These are phyloP conservation scores for Xanthoceras sorbifolium DNA, from an alignment of 345 rosid genomes.

Conservation along the genomic window DNA sequence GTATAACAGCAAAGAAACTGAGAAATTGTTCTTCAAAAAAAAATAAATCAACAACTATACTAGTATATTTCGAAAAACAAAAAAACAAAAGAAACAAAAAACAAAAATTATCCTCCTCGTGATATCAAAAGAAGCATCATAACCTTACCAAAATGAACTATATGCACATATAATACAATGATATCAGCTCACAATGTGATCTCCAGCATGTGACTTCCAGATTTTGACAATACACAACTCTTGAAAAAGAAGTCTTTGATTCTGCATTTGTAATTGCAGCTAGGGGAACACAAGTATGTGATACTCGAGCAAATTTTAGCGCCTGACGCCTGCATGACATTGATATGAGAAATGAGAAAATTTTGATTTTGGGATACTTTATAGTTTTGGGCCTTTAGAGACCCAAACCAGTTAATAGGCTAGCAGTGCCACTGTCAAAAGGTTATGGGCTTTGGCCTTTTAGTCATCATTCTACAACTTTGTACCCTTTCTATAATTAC, in stretches of 20 bases:
- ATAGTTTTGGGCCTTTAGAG: conserved; percentile 9
- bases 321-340: too few species aligned
- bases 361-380: not conserved
- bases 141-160: not conserved
- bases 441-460: too few species aligned
- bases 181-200: not conserved
- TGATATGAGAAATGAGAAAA: too few species aligned
- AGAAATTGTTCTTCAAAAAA: not conserved
- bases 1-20: not conserved
- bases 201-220: not conserved
- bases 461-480: too few species aligned
- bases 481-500: too few species aligned
- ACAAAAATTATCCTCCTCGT: not conserved
- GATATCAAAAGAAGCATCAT: not conserved
- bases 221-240: not conserved
- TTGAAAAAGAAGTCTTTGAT: not conserved
- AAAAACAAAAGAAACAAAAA: not conserved
- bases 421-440: too few species aligned
- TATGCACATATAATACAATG: not conserved
- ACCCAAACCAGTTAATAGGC: not conserved
- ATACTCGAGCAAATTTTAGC: conserved; percentile 11
- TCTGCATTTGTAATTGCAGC: not conserved
- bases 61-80: not conserved
- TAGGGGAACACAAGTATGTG: not conserved
- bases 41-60: not conserved